phyloP scores from a whole-genome alignment of 177 flowering plant genomes.

The Vitis hybrid region DNA sequence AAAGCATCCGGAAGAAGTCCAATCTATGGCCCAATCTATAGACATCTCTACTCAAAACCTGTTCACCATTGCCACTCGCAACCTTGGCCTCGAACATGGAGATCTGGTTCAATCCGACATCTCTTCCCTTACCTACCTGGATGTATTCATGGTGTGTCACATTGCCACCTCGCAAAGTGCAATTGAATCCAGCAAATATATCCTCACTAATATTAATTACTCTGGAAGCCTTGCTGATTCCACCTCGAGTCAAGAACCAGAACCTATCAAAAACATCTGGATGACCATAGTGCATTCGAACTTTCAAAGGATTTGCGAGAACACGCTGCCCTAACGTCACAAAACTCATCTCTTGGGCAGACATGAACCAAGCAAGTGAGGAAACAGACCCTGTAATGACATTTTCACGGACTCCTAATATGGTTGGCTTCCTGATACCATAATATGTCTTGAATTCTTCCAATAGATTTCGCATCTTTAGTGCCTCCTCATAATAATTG shows the following conservation, averaged over 20 bases:
- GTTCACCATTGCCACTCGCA: slow-evolving; percentile 97
- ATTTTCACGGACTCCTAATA: slow-evolving; percentile 90
- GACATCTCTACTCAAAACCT: slow-evolving; percentile 82
- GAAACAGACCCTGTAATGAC: slow-evolving; percentile 95
- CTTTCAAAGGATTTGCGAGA: slow-evolving; percentile 86
- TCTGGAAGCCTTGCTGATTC: slow-evolving; percentile 92
- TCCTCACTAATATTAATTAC: slow-evolving; percentile 97
- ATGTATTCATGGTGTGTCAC: slow-evolving; percentile 97
- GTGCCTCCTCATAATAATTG: slow-evolving; percentile 92
- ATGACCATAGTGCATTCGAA: slow-evolving; percentile 97
- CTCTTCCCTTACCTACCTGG: slow-evolving; percentile 96
- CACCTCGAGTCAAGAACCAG: slow-evolving; percentile 92
- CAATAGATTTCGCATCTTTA: slow-evolving; percentile 89
- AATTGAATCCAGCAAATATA: slow-evolving; percentile 93
- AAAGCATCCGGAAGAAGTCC: slow-evolving; percentile 94
- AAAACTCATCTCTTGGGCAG: slow-evolving; percentile 94
- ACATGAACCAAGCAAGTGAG: slow-evolving; percentile 98
- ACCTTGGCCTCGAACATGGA: slow-evolving; percentile 96
- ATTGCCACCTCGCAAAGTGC: slow-evolving; percentile 90
- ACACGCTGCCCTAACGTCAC: slow-evolving; percentile 92
- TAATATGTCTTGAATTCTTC: slow-evolving; percentile 64
- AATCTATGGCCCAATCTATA: slow-evolving; percentile 88
- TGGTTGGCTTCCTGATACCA: slow-evolving; percentile 89
- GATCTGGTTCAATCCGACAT: slow-evolving; percentile 93
- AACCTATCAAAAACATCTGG: slow-evolving; percentile 97